These are phyloP conservation scores for Apiospora aurea DNA, from an alignment of 2,329 filamentous ascomycete species.

Conservation along the genomic window DNA sequence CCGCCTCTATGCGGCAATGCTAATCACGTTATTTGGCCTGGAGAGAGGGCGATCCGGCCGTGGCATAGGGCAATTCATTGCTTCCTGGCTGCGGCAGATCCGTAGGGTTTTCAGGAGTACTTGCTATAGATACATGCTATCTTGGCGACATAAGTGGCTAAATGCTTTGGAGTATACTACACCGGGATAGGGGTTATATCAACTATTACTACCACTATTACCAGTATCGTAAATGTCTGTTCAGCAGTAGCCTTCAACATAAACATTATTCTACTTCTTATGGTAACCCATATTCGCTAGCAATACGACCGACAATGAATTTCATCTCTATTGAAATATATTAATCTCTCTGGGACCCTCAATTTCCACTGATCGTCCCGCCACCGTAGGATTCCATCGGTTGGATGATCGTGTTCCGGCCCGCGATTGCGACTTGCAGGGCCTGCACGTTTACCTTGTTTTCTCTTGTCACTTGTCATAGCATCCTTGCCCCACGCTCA, in stretches of 20 bases:
- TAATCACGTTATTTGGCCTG: not conserved
- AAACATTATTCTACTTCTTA: not conserved
- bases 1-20: not conserved
- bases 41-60: not conserved
- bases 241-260: not conserved
- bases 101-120: not conserved
- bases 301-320: not conserved
- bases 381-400: not conserved
- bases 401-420: not conserved
- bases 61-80: not conserved
- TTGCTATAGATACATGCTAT: not conserved
- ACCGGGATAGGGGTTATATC: not conserved
- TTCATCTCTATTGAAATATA: not conserved
- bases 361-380: slow-evolving; percentile 4
- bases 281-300: not conserved
- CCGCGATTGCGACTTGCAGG: not conserved
- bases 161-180: too few species aligned
- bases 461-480: not conserved
- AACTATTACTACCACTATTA: not conserved
- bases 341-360: not conserved
- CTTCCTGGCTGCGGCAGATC: not conserved
- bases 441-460: not conserved
- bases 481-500: not conserved
- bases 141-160: not conserved
- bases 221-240: not conserved